phyloP scores from a whole-genome alignment of 306 rosid genomes.

The Gastrolobium villosum region DNA sequence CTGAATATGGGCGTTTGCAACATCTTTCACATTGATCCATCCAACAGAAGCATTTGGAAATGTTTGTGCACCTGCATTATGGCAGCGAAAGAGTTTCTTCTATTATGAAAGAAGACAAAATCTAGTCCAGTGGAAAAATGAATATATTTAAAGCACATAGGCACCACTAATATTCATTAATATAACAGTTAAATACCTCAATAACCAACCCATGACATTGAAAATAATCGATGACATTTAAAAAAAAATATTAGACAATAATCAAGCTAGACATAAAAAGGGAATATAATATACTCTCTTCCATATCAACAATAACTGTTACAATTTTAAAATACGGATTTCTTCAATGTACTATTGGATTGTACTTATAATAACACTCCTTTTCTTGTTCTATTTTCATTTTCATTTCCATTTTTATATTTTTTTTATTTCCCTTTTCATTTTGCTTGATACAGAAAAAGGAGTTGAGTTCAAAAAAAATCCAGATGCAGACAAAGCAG shows the following conservation, averaged over 20 bases:
- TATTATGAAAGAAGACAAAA: neutral
- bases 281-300: neutral
- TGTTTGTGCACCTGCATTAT: conserved; percentile 67
- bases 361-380: neutral
- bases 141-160: conserved; percentile 10
- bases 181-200: conserved; percentile 10
- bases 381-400: neutral
- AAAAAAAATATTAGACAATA: neutral
- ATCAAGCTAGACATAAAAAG: conserved; percentile 9
- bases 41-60: conserved; percentile 61
- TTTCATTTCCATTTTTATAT: neutral
- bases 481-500: conserved; percentile 7
- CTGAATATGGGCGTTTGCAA: conserved; percentile 78
- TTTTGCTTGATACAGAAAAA: conserved; percentile 8
- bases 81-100: conserved; percentile 28
- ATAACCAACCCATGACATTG: neutral
- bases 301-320: conserved; percentile 3
- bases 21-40: conserved; percentile 87
- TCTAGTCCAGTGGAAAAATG: neutral
- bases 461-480: neutral
- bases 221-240: neutral
- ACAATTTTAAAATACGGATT: neutral
- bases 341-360: neutral
- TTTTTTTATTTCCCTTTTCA: conserved; percentile 16
- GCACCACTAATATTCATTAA: neutral